Evolutionary conservation across 768 basidiomycete species (phyloP), one percentile per base, ranked within the genome.

Genomic region (Boletus patriciae): DNA sequence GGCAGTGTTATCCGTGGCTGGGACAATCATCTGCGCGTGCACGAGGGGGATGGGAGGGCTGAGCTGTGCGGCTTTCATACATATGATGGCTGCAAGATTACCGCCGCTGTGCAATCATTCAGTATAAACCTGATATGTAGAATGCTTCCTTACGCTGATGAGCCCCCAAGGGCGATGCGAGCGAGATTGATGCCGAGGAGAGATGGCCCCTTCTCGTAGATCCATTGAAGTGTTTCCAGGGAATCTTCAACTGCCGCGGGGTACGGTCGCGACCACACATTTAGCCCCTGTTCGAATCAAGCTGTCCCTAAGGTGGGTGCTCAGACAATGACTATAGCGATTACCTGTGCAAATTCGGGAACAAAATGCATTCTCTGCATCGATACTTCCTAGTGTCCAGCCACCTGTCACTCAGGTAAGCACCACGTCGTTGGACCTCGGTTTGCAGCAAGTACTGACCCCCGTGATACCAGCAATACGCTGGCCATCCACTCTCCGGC

Each of bases 1-100:
- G 8, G 84, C 83, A 16, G 88, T 90, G 76, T 90, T 90, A 66
- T 91, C 87, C 3, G 80, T 84, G 27, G 90, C 88, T 0, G 89
- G 89, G 5, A 90, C 89, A 42, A 89, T 78, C 50, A 90, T 78
- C 8, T 89, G 76, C 61, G 85, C 85, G 70, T 86, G 83, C 4
- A 79, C 61, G 45, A 89, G 66, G 4, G 80, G 79, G 47, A 86
- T 81, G 6, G 80, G 77, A 3, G 80, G 81, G 11, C 65, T 62
- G 31, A 74, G 64, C 41, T 79, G 72, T 0, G 77, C 76, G 6
- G 87, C 86, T 71, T 86, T 87, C 71, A 88, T 82, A 1, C 87
- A 77, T 9, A 89, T 71, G 52, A 87, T 79, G 1, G 87, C 82
- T 1, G 87, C 83, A 18, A 91, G 79, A 64, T 91, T 89, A 0